phyloP scores from a whole-genome alignment of 768 basidiomycete genomes.

The Tubosaeta brunneosetosa region DNA sequence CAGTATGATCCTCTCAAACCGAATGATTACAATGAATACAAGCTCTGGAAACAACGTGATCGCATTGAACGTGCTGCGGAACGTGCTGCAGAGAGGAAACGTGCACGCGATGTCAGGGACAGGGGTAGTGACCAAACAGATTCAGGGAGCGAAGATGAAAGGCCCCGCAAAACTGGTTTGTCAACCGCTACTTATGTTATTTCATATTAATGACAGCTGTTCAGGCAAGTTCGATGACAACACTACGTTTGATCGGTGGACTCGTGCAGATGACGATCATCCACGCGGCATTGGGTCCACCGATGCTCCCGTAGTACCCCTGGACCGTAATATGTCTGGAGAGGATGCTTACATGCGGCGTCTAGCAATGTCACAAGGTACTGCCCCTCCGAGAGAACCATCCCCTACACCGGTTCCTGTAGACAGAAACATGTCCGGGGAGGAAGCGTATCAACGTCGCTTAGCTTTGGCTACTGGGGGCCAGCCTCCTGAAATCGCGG shows the following conservation, averaged over 20 bases:
- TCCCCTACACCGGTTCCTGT: conserved; percentile 35
- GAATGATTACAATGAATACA: conserved; percentile 88
- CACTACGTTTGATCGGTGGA: conserved; percentile 50
- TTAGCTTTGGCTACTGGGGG: conserved; percentile 56
- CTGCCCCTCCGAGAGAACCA: conserved; percentile 14
- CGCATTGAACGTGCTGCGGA: conserved; percentile 65
- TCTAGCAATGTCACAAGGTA: conserved; percentile 57
- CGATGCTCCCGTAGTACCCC: conserved; percentile 31
- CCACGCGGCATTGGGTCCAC: conserved; percentile 23
- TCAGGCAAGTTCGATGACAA: conserved; percentile 34
- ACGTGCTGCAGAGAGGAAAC: conserved; percentile 57
- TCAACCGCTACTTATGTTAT: not conserved
- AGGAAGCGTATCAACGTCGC: conserved; percentile 74
- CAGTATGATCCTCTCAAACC: conserved; percentile 78
- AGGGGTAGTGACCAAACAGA: conserved; percentile 58
- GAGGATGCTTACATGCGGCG: conserved; percentile 81
- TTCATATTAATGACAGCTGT: conserved; percentile 20
- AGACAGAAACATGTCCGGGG: conserved; percentile 56
- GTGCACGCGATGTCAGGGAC: conserved; percentile 45
- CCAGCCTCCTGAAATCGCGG: conserved; percentile 13
- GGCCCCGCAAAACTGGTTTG: conserved; percentile 65
- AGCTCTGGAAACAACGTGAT: conserved; percentile 71
- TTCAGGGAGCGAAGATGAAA: conserved; percentile 62
- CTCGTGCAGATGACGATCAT: conserved; percentile 47
- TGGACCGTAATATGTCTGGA: conserved; percentile 55